A percentile compares a stretch with the other conserved stretches of the same genome.
These are phyloP conservation scores for Candida sakaeoensis DNA, from an alignment of 805 yeast genomes.

Conservation along the genomic window DNA sequence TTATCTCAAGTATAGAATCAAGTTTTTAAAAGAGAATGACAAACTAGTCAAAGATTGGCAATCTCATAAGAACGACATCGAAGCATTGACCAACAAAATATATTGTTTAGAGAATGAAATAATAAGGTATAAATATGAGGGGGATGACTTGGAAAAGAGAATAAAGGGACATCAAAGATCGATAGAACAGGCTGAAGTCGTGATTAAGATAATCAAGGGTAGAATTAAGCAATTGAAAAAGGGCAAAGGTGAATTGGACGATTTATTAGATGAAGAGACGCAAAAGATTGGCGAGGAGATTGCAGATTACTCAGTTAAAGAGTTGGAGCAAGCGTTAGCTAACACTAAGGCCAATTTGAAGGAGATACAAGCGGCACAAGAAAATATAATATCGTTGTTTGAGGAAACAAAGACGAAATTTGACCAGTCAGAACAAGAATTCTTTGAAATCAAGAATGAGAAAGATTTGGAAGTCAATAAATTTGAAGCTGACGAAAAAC, in stretches of 20 bases:
- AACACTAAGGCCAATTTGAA: neutral
- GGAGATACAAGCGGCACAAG: slow-evolving; percentile 1
- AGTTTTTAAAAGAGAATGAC: slow-evolving; percentile 20
- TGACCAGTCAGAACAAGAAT: slow-evolving; percentile 12
- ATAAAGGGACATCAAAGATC: neutral
- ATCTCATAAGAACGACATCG: slow-evolving; percentile 13
- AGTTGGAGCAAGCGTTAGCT: slow-evolving; percentile 11
- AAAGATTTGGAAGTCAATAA: slow-evolving; percentile 12
- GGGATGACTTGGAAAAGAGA: slow-evolving; percentile 1
- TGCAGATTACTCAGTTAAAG: neutral
- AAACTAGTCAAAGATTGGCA: slow-evolving; percentile 19
- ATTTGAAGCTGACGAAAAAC: slow-evolving; percentile 17
- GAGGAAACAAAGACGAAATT: slow-evolving; percentile 13
- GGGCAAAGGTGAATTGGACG: slow-evolving; percentile 3
- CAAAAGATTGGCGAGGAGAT: slow-evolving; percentile 11
- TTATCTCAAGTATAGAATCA: slow-evolving; percentile 49
- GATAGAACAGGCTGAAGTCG: slow-evolving; percentile 3
- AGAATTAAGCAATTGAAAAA: slow-evolving; percentile 7
- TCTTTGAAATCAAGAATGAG: slow-evolving; percentile 10
- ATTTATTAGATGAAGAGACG: slow-evolving; percentile 18
- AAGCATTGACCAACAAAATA: slow-evolving; percentile 14
- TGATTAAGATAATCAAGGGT: neutral
- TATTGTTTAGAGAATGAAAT: slow-evolving; percentile 16
- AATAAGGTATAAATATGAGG: slow-evolving; percentile 17
- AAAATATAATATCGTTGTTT: slow-evolving; percentile 12